Conservation (phyloP, 345 rosid genomes). For the Populus davidiana region DNA sequence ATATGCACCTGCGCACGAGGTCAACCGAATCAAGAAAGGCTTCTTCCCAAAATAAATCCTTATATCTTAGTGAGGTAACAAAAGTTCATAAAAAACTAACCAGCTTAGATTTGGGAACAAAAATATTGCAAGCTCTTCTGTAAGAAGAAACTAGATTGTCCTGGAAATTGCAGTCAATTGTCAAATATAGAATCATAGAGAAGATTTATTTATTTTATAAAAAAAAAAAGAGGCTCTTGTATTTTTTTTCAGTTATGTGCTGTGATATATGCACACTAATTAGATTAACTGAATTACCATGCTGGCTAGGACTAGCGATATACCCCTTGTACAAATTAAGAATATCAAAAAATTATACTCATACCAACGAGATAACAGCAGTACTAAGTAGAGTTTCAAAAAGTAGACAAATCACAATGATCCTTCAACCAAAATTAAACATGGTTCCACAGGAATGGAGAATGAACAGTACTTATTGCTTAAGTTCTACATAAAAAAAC, state of each 20-base stretch:
- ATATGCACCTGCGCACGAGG: constrained; percentile 60
- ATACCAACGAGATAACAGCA: too few relatives aligned
- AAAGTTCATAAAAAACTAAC: constrained; percentile 26
- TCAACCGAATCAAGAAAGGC: constrained; percentile 11
- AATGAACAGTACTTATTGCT: too few relatives aligned
- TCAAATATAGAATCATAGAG: neutral
- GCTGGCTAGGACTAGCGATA: neutral
- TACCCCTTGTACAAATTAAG: too few relatives aligned
- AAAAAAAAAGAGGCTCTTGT: neutral
- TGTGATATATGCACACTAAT: neutral
- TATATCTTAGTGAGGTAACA: neutral
- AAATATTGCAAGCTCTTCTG: constrained; percentile 79
- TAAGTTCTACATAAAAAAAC: too few relatives aligned
- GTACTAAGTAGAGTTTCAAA: too few relatives aligned
- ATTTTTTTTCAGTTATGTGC: neutral
- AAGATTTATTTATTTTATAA: neutral
- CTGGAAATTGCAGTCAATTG: constrained; percentile 31
- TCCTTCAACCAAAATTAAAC: too few relatives aligned
- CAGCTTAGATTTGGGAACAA: constrained; percentile 59
- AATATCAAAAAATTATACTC: too few relatives aligned
- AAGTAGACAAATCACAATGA: too few relatives aligned
- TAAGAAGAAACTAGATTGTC: constrained; percentile 61
- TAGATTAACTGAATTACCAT: neutral
- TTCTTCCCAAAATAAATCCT: neutral
- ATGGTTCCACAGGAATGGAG: too few relatives aligned